These are phyloP conservation scores for Echinosophora koreensis DNA, from an alignment of 306 rosid genomes.

Conservation along the genomic window DNA sequence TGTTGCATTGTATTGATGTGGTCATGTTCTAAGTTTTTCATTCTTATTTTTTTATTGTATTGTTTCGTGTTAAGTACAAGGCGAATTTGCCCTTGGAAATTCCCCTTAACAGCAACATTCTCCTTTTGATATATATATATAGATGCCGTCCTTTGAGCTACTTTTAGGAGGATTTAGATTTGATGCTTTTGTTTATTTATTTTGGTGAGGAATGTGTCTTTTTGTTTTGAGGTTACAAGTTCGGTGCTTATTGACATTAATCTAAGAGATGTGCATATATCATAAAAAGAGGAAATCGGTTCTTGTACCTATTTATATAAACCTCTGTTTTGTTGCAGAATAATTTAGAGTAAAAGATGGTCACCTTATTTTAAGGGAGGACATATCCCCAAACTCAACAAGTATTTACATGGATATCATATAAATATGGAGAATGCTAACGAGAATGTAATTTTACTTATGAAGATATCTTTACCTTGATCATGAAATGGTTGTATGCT, in stretches of 20 bases:
- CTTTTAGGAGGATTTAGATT: not conserved
- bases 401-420: too few species aligned
- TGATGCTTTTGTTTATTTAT: not conserved
- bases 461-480: not conserved
- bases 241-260: not conserved
- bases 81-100: not conserved
- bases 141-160: slow-evolving; percentile 5
- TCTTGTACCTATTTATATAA: too few species aligned
- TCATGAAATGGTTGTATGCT: not conserved
- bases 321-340: too few species aligned
- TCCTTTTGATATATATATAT: slow-evolving; percentile 8
- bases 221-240: not conserved
- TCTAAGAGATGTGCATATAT: not conserved
- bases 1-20: slow-evolving; percentile 12
- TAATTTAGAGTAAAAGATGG: too few species aligned
- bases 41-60: not conserved
- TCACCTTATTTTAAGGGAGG: too few species aligned
- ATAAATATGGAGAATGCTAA: too few species aligned
- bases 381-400: too few species aligned
- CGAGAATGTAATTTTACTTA: too few species aligned
- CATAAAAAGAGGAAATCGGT: too few species aligned
- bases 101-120: not conserved
- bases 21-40: not conserved
- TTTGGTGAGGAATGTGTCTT: not conserved
- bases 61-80: slow-evolving; percentile 4